Conservation (phyloP, 1,284 basidiomycete genomes). For the Tilletia horrida region DNA sequence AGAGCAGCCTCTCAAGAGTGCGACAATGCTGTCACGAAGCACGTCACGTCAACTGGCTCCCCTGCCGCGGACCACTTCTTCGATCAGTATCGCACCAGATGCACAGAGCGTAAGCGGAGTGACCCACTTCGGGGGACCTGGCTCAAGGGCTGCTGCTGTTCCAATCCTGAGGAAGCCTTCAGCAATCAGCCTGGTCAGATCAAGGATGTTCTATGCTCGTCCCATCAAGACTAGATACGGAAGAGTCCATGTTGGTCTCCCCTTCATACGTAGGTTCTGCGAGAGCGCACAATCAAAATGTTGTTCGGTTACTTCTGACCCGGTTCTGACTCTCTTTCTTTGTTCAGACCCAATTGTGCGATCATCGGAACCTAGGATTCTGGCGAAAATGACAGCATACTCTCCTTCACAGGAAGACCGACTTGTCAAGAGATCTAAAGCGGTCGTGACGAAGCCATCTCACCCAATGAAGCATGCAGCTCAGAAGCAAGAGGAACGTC, state of each 20-base stretch:
- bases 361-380: not conserved
- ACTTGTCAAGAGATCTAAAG: not conserved
- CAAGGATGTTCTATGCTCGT: constrained; percentile 68
- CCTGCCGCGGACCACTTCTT: no score
- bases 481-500: constrained; percentile 30
- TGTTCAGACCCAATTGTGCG: constrained; percentile 20
- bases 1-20: no score
- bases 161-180: constrained; percentile 44
- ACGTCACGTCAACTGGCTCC: no score
- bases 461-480: not conserved
- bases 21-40: no score
- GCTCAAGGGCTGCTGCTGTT: not conserved
- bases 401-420: not conserved
- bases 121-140: constrained; percentile 1
- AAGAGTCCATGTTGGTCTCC: constrained; percentile 63
- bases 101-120: no score
- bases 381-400: constrained; percentile 5
- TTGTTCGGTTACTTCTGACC: not conserved
- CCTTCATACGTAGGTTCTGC: constrained; percentile 62
- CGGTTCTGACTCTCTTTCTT: not conserved
- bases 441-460: constrained; percentile 22
- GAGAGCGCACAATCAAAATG: not conserved
- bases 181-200: constrained; percentile 63
- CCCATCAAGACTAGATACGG: constrained; percentile 61
- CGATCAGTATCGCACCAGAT: no score